A percentile compares a stretch with the other conserved stretches of the same genome.
Conservation (phyloP, 495 filamentous ascomycete species). For the Thermothielavioides terrestris region DNA sequence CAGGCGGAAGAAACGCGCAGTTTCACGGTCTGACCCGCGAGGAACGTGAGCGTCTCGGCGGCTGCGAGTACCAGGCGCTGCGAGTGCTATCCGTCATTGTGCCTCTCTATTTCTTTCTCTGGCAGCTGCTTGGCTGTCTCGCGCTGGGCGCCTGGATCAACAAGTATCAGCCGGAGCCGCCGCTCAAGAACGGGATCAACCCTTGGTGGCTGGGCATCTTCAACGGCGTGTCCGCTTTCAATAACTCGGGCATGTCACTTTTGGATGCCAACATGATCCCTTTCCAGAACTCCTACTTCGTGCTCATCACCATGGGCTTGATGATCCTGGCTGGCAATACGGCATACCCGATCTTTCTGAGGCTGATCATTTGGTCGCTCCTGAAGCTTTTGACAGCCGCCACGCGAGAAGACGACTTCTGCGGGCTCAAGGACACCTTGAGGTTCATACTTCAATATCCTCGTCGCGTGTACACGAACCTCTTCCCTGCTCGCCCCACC, state of each 20-base stretch:
- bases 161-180: slow-evolving; percentile 46
- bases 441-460: slow-evolving; percentile 73
- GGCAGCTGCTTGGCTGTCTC: slow-evolving; percentile 62
- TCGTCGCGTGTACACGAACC: slow-evolving; percentile 70
- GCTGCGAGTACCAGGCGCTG: slow-evolving; percentile 71
- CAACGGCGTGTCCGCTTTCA: slow-evolving; percentile 72
- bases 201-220: slow-evolving; percentile 63
- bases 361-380: slow-evolving; percentile 68
- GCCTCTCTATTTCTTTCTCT: slow-evolving; percentile 64
- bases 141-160: slow-evolving; percentile 66
- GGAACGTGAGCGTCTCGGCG: slow-evolving; percentile 66
- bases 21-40: slow-evolving; percentile 58
- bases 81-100: slow-evolving; percentile 61
- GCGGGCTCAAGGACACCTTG: slow-evolving; percentile 49
- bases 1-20: slow-evolving; percentile 60
- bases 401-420: slow-evolving; percentile 22
- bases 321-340: slow-evolving; percentile 84
- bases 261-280: slow-evolving; percentile 75
- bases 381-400: slow-evolving; percentile 23
- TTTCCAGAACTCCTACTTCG: slow-evolving; percentile 57
- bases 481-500: slow-evolving; percentile 68
- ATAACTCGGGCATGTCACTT: slow-evolving; percentile 81
- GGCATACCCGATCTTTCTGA: slow-evolving; percentile 63
- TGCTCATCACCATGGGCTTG: slow-evolving; percentile 66
- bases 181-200: slow-evolving; percentile 55